Evolutionary conservation across 495 filamentous ascomycete species (phyloP).

Genomic region (Pyrenopolyporus hunteri): DNA sequence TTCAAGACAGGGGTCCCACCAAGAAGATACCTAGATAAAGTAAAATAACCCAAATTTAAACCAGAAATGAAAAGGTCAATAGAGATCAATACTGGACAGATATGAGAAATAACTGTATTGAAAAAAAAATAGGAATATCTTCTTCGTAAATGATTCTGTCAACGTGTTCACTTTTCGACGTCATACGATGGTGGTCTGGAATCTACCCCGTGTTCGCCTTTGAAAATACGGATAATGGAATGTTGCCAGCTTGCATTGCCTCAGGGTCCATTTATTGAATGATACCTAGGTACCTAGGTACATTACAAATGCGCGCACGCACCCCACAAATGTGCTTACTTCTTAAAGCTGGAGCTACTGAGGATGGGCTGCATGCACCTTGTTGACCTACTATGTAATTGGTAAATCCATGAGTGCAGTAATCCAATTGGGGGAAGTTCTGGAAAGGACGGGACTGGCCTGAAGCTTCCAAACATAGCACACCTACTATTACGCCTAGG

Average conservation of each 20-base stretch:
- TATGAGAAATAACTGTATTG: not conserved
- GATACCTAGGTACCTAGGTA: slow-evolving; percentile 12
- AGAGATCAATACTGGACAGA: not conserved
- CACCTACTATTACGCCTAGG: not conserved
- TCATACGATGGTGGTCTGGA: slow-evolving; percentile 38
- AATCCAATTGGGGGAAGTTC: slow-evolving; percentile 18
- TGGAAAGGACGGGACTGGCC: slow-evolving; percentile 9
- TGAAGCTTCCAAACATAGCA: not conserved
- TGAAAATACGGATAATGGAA: slow-evolving; percentile 33
- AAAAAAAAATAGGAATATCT: not conserved
- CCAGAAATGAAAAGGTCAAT: no score
- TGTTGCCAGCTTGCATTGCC: slow-evolving; percentile 38
- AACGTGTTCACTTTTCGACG: slow-evolving; percentile 37
- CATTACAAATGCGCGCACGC: not conserved
- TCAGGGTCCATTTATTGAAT: slow-evolving; percentile 20
- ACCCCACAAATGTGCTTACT: not conserved
- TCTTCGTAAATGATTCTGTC: slow-evolving; percentile 3
- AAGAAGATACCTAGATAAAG: no score
- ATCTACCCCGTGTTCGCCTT: slow-evolving; percentile 25
- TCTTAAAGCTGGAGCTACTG: no score
- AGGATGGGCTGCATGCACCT: slow-evolving; percentile 3
- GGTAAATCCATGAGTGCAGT: slow-evolving; percentile 22
- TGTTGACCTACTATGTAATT: slow-evolving; percentile 21
- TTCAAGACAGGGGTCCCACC: no score
- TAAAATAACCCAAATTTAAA: no score